Evolutionary conservation across 176 grass and related monocot species (phyloP).

Genomic region (Cenchrus purpureus): DNA sequence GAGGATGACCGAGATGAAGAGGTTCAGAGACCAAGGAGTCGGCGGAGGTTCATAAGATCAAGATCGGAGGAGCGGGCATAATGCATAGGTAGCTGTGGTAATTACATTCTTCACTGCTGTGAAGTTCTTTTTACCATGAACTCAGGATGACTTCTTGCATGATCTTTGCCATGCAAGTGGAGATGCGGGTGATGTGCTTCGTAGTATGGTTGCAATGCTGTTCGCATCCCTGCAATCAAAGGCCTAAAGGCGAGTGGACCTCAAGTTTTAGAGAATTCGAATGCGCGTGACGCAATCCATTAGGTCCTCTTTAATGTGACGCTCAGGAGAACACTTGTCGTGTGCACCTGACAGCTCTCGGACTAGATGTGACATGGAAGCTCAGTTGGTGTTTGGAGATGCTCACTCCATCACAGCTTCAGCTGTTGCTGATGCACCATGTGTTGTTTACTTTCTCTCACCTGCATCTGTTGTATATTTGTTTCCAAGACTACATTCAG

Average conservation of each 20-base stretch:
- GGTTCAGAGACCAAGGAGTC: slow-evolving; percentile 60
- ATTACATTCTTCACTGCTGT: slow-evolving; percentile 31
- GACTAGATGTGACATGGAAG: slow-evolving; percentile 1
- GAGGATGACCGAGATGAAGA: slow-evolving; percentile 61
- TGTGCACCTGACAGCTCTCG: neutral
- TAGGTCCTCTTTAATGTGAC: neutral
- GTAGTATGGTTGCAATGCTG: neutral
- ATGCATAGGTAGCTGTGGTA: slow-evolving; percentile 23
- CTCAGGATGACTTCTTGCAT: slow-evolving; percentile 28
- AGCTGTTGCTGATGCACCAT: neutral
- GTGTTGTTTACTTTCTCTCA: neutral
- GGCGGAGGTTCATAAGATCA: slow-evolving; percentile 61
- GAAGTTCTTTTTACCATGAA: slow-evolving; percentile 47
- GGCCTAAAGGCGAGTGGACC: neutral
- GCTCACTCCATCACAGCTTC: neutral
- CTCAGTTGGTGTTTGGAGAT: neutral
- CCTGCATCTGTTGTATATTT: slow-evolving; percentile 32
- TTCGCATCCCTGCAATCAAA: neutral
- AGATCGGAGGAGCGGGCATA: slow-evolving; percentile 54
- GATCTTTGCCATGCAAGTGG: slow-evolving; percentile 28
- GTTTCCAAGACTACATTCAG: slow-evolving; percentile 5
- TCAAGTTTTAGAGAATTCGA: slow-evolving; percentile 4
- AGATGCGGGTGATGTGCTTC: slow-evolving; percentile 3
- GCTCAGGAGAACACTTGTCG: neutral
- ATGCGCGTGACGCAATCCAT: neutral